These are phyloP conservation scores for Coemansia sp. DNA, from an alignment of 192 early-diverging fungal species.

Conservation along the genomic window DNA sequence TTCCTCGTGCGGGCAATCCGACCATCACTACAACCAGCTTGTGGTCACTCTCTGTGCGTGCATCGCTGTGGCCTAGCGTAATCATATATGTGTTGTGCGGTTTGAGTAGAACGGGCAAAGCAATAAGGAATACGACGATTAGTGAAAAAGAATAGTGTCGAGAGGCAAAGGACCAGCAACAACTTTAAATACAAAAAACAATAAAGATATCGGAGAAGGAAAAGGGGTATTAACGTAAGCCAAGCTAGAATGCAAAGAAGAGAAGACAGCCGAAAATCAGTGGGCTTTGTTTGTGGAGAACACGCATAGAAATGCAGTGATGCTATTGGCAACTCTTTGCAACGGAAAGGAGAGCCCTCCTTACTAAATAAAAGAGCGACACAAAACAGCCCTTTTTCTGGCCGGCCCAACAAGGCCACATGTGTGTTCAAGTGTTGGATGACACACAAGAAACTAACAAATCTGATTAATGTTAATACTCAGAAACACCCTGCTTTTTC, in stretches of 20 bases:
- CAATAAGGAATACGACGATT: not conserved
- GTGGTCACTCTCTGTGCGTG: conserved; percentile 71
- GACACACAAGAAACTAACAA: too few species aligned
- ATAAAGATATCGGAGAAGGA: not conserved
- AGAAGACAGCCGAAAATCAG: too few species aligned
- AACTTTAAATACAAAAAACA: not conserved
- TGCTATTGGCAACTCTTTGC: not conserved
- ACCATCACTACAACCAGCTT: conserved; percentile 97
- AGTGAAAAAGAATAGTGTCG: not conserved
- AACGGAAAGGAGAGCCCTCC: too few species aligned
- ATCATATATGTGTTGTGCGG: conserved; percentile 21
- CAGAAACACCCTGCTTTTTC: too few species aligned
- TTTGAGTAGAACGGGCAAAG: not conserved
- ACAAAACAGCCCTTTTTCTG: not conserved
- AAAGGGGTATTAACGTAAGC: not conserved
- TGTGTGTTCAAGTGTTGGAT: too few species aligned
- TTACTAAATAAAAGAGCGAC: not conserved
- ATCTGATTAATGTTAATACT: too few species aligned
- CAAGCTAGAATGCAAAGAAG: not conserved
- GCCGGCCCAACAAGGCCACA: too few species aligned
- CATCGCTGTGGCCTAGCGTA: conserved; percentile 48
- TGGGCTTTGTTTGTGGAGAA: not conserved
- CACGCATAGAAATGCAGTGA: not conserved
- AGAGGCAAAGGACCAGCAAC: not conserved
- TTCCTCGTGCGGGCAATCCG: conserved; percentile 93